Base-by-base conservation (phyloP, 176 grass and related monocot species). In the Musa troglodytarum region DNA sequence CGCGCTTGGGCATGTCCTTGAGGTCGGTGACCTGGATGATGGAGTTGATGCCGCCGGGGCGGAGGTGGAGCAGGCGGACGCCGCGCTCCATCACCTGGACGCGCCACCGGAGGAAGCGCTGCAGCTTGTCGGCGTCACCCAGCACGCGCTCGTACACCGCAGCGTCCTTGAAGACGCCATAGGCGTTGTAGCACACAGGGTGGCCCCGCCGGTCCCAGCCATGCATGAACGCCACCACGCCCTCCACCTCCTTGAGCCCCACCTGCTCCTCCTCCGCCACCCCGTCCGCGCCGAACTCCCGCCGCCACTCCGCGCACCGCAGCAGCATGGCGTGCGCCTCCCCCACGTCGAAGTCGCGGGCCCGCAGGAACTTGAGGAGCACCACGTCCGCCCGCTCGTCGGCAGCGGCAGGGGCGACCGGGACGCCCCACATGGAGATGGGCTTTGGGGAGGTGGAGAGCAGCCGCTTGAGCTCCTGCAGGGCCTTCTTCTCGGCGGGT, bases 391-490 rank as follows among this genome's bases (percentile, higher is more conserved):
- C 80, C 15, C 92, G 84, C 75, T 96, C 92, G 80, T 96, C 92
- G 0, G 70, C 23, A 4, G 64, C 54, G 13, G 53, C 23, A 71
- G 0, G 77, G 21, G 75, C 77, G 16, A 96, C 63, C 1, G 89
- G 82, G 6, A 96, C 87, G 63, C 87, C 89, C 92, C 92, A 96
- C 80, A 96, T 96, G 69, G 89, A 77, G 63, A 96, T 71, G 17
- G 81, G 78, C 49, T 96, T 88, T 52, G 84, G 53, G 80, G 84
- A 79, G 10, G 84, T 78, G 52, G 84, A 76, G 53, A 96, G 84
- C 15, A 96, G 82, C 13, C 86, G 76, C 65, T 65, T 83, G 50
- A 96, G 87, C 68, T 96, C 92, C 65, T 86, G 77, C 21, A 96
- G 89, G 10, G 92, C 74, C 76, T 83, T 87, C 66, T 88, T 75